These are phyloP conservation scores for Trichoderma arundinaceum DNA, from an alignment of 2,329 filamentous ascomycete species.

Conservation along the genomic window DNA sequence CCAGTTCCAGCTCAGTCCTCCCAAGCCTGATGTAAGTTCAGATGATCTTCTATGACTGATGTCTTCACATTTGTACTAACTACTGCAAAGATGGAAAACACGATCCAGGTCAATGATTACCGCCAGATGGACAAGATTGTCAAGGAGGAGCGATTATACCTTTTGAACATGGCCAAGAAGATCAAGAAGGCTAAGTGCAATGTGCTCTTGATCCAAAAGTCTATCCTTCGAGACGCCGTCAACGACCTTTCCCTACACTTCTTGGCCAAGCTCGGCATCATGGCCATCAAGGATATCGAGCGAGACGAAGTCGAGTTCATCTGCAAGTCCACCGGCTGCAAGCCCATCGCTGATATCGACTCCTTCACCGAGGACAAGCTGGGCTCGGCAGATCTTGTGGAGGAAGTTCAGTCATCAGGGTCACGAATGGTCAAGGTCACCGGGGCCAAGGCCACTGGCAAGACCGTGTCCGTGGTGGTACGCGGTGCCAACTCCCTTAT, in stretches of 20 bases:
- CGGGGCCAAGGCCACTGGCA: conserved; percentile 80
- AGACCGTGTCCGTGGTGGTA: conserved; percentile 93
- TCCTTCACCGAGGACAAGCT: conserved; percentile 99
- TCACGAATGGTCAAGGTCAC: conserved; percentile 94
- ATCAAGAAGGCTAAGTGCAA: conserved; percentile 99
- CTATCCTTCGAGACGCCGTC: conserved; percentile 94
- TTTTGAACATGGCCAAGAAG: conserved; percentile 99
- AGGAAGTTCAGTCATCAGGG: conserved; percentile 86
- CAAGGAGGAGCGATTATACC: conserved; percentile 97
- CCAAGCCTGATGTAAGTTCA: conserved; percentile 86
- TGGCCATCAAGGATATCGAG: conserved; percentile 97
- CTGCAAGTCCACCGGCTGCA: conserved; percentile 98
- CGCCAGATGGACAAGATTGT: conserved; percentile 99
- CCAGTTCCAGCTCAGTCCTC: conserved; percentile 97
- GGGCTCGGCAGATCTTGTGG: conserved; percentile 88
- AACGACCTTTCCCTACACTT: conserved; percentile 98
- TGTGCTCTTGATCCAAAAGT: conserved; percentile 97
- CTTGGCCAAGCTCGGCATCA: conserved; percentile 93
- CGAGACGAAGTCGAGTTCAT: conserved; percentile 98
- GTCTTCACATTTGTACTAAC: conserved; percentile 34
- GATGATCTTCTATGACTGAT: background rate
- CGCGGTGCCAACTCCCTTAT: conserved; percentile 94
- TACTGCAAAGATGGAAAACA: conserved; percentile 86
- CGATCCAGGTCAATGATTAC: conserved; percentile 99
- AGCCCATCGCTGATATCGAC: conserved; percentile 97